These are phyloP conservation scores for Corinectria fuckeliana DNA, from an alignment of 2,329 filamentous ascomycete species.

Conservation along the genomic window DNA sequence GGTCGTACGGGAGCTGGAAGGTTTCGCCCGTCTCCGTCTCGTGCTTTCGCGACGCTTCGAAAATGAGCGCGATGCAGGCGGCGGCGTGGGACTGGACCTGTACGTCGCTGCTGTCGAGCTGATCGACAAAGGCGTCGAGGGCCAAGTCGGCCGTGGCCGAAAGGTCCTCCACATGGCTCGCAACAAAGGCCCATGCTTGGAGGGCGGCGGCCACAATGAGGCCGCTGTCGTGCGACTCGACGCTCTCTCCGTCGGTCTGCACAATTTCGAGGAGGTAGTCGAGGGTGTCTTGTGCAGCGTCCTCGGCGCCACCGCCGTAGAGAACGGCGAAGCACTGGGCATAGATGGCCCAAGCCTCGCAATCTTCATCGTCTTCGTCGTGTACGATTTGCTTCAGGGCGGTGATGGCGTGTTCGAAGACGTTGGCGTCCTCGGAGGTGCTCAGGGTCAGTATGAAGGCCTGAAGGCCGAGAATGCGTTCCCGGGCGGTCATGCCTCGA, in stretches of 20 bases:
- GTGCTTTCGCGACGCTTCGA: constrained; percentile 68
- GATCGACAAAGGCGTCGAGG: constrained; percentile 82
- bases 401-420: constrained; percentile 40
- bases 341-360: constrained; percentile 74
- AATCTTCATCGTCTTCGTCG: constrained; percentile 68
- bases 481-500: constrained; percentile 69
- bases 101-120: constrained; percentile 77
- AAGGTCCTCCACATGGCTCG: constrained; percentile 77
- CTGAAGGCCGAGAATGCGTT: constrained; percentile 73
- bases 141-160: constrained; percentile 73
- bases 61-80: constrained; percentile 81
- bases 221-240: constrained; percentile 74
- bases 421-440: constrained; percentile 64
- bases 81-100: constrained; percentile 79
- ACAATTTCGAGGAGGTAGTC: constrained; percentile 79
- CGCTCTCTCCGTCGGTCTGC: constrained; percentile 76
- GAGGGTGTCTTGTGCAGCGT: constrained; percentile 74
- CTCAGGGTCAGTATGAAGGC: constrained; percentile 74
- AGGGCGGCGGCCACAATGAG: constrained; percentile 76
- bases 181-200: constrained; percentile 80
- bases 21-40: constrained; percentile 57
- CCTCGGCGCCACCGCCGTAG: constrained; percentile 75
- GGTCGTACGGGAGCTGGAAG: constrained; percentile 58
- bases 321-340: constrained; percentile 74
- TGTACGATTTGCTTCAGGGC: constrained; percentile 45